phyloP scores from a whole-genome alignment of 306 rosid species.

The Cicer arietinum region DNA sequence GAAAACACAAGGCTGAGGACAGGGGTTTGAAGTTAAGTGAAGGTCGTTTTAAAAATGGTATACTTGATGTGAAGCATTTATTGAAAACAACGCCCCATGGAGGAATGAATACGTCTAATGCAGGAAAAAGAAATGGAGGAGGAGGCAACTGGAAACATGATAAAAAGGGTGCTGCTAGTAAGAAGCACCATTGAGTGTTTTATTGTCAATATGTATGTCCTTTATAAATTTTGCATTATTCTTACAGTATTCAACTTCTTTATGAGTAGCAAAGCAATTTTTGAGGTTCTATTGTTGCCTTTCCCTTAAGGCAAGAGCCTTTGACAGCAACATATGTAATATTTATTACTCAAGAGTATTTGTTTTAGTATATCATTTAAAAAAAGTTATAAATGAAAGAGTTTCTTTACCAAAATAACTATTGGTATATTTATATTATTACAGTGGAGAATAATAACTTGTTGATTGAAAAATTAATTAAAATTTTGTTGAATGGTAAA shows the following conservation, averaged over 20 bases:
- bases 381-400: no score
- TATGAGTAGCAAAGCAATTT: no score
- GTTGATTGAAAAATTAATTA: no score
- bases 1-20: conserved; percentile 63
- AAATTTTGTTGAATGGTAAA: no score
- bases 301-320: no score
- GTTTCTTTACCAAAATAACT: no score
- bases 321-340: no score
- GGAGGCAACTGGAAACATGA: conserved; percentile 53
- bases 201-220: not conserved
- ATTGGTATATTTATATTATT: no score
- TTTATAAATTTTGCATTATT: not conserved
- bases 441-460: no score
- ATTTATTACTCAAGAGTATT: no score
- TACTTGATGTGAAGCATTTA: conserved; percentile 74
- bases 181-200: conserved; percentile 36
- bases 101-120: conserved; percentile 27
- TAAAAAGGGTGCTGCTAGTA: conserved; percentile 53
- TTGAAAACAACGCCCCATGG: conserved; percentile 48
- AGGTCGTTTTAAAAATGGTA: conserved; percentile 79
- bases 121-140: conserved; percentile 53
- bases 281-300: no score
- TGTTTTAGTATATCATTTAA: no score
- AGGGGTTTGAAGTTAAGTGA: conserved; percentile 62
- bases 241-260: not conserved